Base-by-base conservation (phyloP, 768 basidiomycete genomes). In the Lyophyllum decastes region DNA sequence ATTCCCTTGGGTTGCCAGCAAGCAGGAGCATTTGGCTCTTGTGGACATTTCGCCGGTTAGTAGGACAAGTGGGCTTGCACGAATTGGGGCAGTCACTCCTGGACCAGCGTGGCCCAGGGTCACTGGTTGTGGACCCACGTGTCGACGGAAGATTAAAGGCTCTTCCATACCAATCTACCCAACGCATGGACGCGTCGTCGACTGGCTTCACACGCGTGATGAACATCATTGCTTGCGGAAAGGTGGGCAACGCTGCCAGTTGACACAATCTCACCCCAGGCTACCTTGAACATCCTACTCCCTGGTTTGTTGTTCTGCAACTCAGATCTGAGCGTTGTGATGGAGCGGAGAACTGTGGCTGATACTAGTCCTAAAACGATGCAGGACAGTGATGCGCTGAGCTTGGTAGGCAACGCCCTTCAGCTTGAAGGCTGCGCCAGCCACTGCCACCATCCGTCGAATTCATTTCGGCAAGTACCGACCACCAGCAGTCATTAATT, bases 401-500 rank as follows among this genome's bases (percentile, higher is more conserved):
- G 30, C 30, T 4, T 24, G 50, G 26, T 9, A 24, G 24, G n/a
- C 30, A 19, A n/a, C 38, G 30, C 45, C n/a, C 22, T 34, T 10
- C 10, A 16, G 35, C 48, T 21, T n/a, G 6, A n/a, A 44, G 35
- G 56, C 50, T 17, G 33, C 21, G 44, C 25, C 6, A 24, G 25
- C 48, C 48, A 25, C 24, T 21, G 49, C 17, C 35, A 10, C 34
- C 34, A 50, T 21, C 49, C 19, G 5, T 7, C 26, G 9, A 17
- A 3, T 34, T 47, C 45, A 38, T 26, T 48, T 54, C 66, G 64
- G 66, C 60, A 67, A 62, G 30, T 57, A 59, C 66, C 66, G 66
- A 45, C 41, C 44, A 41, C 34, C 46, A 55, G 24, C 41, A 51
- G 34, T 47, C 41, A 52, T 26, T 43, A 46, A 33, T 48, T 27